Percentiles rank a stretch among this genome's conserved stretches.
phyloP scores from a whole-genome alignment of 768 basidiomycete genomes.

The Calocybe indica region DNA sequence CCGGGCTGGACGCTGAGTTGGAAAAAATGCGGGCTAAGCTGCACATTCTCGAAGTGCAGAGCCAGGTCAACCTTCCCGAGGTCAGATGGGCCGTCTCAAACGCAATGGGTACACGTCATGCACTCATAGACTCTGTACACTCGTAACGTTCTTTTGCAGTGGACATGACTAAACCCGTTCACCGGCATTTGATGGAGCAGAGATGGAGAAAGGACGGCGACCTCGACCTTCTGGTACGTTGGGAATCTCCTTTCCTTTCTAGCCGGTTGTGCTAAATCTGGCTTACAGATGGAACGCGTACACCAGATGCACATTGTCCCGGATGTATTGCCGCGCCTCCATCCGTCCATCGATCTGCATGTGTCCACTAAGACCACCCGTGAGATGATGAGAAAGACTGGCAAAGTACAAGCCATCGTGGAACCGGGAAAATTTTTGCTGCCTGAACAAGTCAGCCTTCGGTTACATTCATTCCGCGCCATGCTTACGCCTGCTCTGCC shows the following conservation, averaged over 20 bases:
- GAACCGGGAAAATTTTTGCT: constrained; percentile 67
- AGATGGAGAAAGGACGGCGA: constrained; percentile 82
- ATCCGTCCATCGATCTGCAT: constrained; percentile 70
- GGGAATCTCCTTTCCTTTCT: neutral
- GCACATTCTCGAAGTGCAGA: constrained; percentile 68
- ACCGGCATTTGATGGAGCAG: constrained; percentile 78
- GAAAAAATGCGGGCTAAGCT: constrained; percentile 43
- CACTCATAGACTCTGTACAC: neutral
- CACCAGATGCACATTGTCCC: constrained; percentile 90
- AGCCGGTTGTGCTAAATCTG: neutral
- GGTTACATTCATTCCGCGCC: neutral
- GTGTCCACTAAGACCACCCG: constrained; percentile 39
- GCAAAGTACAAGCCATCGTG: constrained; percentile 37
- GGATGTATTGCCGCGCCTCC: constrained; percentile 69
- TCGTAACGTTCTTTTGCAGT: constrained; percentile 27
- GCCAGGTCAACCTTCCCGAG: constrained; percentile 78
- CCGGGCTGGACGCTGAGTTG: constrained; percentile 29
- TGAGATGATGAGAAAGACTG: constrained; percentile 22
- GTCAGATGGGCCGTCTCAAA: constrained; percentile 74
- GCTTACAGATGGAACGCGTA: constrained; percentile 80
- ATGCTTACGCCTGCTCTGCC: neutral
- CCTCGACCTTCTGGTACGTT: constrained; percentile 77
- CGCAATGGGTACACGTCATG: constrained; percentile 60
- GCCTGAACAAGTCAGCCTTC: constrained; percentile 57
- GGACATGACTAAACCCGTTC: constrained; percentile 62